Conservation (phyloP, 2,329 filamentous ascomycete genomes). For the Coniochaeta sp. region DNA sequence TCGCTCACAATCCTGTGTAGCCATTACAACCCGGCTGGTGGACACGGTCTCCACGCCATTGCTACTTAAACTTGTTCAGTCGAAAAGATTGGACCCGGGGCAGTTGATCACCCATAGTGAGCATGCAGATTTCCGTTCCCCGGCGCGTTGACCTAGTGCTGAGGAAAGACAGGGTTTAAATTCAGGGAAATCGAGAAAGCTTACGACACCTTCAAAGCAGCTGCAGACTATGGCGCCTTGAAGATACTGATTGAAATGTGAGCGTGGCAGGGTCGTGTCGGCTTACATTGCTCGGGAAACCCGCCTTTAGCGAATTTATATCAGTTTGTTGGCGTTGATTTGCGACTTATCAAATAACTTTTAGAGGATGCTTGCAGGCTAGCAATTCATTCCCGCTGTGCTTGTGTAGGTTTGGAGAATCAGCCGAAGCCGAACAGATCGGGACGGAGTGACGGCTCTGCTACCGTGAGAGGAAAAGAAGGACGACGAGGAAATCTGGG, state of each 20-base stretch:
- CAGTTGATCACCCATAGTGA: conserved; percentile 38
- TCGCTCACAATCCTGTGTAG: conserved; percentile 13
- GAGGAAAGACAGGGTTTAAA: conserved; percentile 24
- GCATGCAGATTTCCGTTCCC: conserved; percentile 9
- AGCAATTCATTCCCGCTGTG: too few species aligned
- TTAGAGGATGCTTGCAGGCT: too few species aligned
- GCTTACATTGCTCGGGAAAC: too few species aligned
- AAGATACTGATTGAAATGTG: conserved; percentile 34
- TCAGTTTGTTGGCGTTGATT: too few species aligned
- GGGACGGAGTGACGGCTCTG: too few species aligned
- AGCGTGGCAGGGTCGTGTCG: not conserved
- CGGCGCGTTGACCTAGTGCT: not conserved
- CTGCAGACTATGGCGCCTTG: conserved; percentile 32
- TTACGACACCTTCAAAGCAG: conserved; percentile 34
- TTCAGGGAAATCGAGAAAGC: conserved; percentile 35
- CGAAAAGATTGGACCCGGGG: conserved; percentile 31
- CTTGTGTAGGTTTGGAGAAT: too few species aligned
- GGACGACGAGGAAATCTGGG: too few species aligned
- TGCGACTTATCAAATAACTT: too few species aligned
- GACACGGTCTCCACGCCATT: conserved; percentile 40
- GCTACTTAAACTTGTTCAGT: conserved; percentile 36
- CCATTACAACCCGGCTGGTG: conserved; percentile 39
- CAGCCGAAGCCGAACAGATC: too few species aligned
- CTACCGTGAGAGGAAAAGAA: too few species aligned
- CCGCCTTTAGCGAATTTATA: too few species aligned